Evolutionary conservation across 2,329 filamentous ascomycete species (phyloP), one percentile per base, ranked within the genome.

Genomic region (Bipolaris sorokiniana): DNA sequence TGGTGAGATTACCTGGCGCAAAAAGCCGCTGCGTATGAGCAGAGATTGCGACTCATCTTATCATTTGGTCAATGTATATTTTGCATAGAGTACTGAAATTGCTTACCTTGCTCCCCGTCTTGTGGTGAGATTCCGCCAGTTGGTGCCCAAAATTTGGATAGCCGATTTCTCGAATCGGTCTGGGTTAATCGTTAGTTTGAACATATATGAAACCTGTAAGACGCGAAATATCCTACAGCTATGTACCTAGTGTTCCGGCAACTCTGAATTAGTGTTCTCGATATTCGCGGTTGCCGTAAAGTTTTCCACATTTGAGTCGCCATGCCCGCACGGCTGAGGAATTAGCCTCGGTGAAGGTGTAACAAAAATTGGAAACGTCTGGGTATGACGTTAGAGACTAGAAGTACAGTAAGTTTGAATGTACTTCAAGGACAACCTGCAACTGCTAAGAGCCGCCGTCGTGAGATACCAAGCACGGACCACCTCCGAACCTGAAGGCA

Each of bases 111-210:
- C 41, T 84, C 79, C 23, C 80, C 80, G 38, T 81, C 80, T 56
- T 80, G 79, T 40, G 79, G 77, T 5, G 87, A 81, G 51, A 90
- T 86, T 7, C 89, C 88, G 41, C 88, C 88, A 0, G 88, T 90
- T 2, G 92, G 91, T 26, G 88, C 82, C 91, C 93, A 97, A 76
- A 92, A 85, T 44, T 82, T 87, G 3, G 91, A 94, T 9, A 94
- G 76, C 61, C 88, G 82, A 68, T 79, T 82, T 62, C 86, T 79
- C 44, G 81, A 78, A 76, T 88, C 85, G 63, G 74, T 75, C 84
- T 88, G 7, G 3, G 1, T 1, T 34, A 15, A 15, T 1, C 2
- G 34, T 54, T 16, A 54, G 4, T 28, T 7, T 23, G 5, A 7
- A n/a, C 2, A 20, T 7, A 37, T 4, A 2, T 4, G 11, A 28